phyloP scores from a whole-genome alignment of 2,329 filamentous ascomycete genomes.

The Ophiosphaerella korrae region DNA sequence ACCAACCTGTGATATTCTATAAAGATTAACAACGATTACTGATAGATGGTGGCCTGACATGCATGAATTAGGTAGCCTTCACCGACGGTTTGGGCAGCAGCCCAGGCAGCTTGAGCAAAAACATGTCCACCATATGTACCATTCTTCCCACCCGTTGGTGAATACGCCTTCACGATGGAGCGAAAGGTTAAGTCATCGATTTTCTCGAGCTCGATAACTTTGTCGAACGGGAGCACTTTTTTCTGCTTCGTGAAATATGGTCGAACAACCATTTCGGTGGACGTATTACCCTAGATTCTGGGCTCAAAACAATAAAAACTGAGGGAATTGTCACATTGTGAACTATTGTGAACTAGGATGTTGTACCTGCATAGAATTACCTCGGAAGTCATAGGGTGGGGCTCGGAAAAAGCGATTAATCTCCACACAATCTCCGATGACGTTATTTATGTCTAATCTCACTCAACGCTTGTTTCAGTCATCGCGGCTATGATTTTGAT shows the following conservation, averaged over 20 bases:
- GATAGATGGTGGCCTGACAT: conserved; percentile 7
- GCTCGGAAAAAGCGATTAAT: not conserved
- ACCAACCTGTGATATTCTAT: conserved; percentile 60
- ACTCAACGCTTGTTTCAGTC: not conserved
- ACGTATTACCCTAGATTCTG: not conserved
- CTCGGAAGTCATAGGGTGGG: conserved; percentile 2
- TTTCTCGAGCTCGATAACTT: conserved; percentile 49
- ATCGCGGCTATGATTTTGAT: not conserved
- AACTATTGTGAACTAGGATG: not conserved
- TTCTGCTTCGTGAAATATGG: conserved; percentile 32
- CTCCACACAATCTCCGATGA: conserved; percentile 3
- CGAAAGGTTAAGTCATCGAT: conserved; percentile 49
- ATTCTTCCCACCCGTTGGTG: conserved; percentile 41
- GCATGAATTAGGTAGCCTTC: conserved; percentile 60
- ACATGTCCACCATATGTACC: conserved; percentile 62
- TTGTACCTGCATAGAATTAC: conserved; percentile 1
- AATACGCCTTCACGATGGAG: conserved; percentile 49
- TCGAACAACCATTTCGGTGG: conserved; percentile 26
- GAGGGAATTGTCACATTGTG: too few relatives aligned
- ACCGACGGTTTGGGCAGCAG: conserved; percentile 59
- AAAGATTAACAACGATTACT: not conserved
- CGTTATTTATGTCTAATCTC: not conserved
- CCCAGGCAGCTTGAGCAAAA: conserved; percentile 62
- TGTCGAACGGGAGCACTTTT: conserved; percentile 45
- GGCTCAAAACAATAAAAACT: too few relatives aligned